Evolutionary conservation across 78 protist species (phyloP).

Genomic region (Dictyostelium intermedium): DNA sequence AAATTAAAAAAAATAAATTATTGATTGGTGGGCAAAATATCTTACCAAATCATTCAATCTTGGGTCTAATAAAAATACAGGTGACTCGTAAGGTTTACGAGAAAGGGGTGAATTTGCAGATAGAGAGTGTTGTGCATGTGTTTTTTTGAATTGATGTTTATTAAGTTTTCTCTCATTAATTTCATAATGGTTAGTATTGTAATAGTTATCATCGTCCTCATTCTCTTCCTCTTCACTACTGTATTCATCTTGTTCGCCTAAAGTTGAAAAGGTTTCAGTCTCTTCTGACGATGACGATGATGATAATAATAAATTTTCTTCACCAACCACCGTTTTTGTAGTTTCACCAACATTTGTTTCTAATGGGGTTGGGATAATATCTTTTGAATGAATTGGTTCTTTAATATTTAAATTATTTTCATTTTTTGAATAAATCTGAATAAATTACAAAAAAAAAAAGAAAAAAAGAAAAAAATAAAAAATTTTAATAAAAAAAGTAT

Average conservation of each 20-base stretch:
- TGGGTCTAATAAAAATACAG: constrained; percentile 42
- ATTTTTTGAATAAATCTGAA: neutral
- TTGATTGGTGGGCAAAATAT: neutral
- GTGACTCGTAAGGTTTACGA: neutral
- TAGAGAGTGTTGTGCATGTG: neutral
- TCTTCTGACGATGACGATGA: neutral
- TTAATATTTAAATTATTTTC: neutral
- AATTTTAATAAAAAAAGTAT: too few species aligned
- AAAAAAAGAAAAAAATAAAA: too few species aligned
- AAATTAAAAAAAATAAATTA: neutral
- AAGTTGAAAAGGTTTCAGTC: neutral
- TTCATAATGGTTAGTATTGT: neutral
- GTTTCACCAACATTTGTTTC: neutral
- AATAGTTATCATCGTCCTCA: neutral
- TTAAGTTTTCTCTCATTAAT: neutral
- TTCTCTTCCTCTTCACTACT: neutral
- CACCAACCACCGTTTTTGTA: neutral
- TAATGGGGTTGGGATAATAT: neutral
- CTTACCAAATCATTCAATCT: constrained; percentile 48
- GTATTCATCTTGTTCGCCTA: neutral
- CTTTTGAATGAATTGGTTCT: neutral
- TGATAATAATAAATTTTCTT: neutral
- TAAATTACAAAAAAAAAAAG: neutral
- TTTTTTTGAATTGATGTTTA: neutral
- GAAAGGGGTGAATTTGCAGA: neutral